Conservation (phyloP, 139 green algal species). For the Coelastrella sp. region DNA sequence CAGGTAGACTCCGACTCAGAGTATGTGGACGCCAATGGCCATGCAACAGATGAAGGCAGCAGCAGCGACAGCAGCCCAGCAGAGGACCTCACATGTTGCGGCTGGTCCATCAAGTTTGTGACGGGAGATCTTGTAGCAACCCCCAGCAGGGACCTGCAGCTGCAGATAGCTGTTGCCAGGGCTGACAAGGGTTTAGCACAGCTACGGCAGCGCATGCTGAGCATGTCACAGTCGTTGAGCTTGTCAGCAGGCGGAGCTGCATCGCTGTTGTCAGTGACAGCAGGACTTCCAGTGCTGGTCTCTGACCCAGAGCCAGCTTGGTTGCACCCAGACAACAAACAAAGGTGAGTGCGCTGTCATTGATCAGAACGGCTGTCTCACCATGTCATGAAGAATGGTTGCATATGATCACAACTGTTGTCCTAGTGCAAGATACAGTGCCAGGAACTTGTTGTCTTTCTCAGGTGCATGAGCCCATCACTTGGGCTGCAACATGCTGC, state of each 20-base stretch:
- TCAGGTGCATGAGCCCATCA: background rate
- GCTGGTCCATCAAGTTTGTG: constrained; percentile 8
- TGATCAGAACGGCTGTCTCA: too few species aligned
- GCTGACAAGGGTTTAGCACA: background rate
- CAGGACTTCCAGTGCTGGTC: background rate
- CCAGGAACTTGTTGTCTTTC: too few species aligned
- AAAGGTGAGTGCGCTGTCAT: constrained; percentile 10
- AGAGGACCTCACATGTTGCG: constrained; percentile 15
- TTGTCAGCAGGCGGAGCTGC: background rate
- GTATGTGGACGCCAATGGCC: background rate
- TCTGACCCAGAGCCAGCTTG: constrained; percentile 30
- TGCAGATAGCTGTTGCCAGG: constrained; percentile 24
- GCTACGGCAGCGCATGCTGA: constrained; percentile 31
- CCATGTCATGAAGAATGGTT: too few species aligned
- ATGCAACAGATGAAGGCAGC: background rate
- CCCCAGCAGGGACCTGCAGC: constrained; percentile 24
- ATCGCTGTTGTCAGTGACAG: background rate
- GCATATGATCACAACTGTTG: too few species aligned
- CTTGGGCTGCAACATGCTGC: background rate
- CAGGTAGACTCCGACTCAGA: background rate
- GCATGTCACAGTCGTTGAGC: constrained; percentile 24
- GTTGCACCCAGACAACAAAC: constrained; percentile 33
- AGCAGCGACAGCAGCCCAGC: background rate
- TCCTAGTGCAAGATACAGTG: too few species aligned
- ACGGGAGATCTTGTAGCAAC: background rate